Base-by-base conservation (phyloP, 345 rosid genomes). In the Citrus hindsii region DNA sequence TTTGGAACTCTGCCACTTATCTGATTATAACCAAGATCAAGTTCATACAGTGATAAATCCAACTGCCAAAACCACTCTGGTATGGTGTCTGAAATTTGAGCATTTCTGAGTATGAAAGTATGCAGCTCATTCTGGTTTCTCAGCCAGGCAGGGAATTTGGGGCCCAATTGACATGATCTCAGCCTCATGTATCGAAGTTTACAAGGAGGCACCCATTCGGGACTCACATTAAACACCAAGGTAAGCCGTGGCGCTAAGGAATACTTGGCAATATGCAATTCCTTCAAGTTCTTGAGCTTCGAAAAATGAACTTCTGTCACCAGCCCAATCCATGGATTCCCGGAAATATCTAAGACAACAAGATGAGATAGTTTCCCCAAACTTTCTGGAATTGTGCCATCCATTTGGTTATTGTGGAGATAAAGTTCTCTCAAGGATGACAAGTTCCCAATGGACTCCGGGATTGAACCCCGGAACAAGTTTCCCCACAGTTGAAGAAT, bases 121-220 rank as follows among this genome's bases (percentile, higher is more conserved):
- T 32, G 53, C 14, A 76, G 62, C 58, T 42, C 38, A 25, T 76
- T 81, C 62, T 76, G 83, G 10, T 65, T 56, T 25, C 73, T 62
- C 1, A 76, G 80, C 83, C 83, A 81, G 4, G 25, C 13, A 1
- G 83, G 83, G 33, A 81, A 76, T 30, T 65, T n/a, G 25, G 80
- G 83, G 40, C 83, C 83, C 22, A 81, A 6, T 25, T 27, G 14
- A 58, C 80, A 81, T 19, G 71, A 33, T 13, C 32, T 16, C 14
- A 76, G 73, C 18, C 65, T 27, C 6, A 76, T 69, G 76, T n/a
- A 63, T 3, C 2, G 30, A 16, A 81, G 80, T 46, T 81, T 76
- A 18, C 76, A 81, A 30, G 83, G 77, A 64, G 83, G 83, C 32
- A 76, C 30, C 80, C 80, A 81, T 9, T 71, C 16, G 9, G 77